Conservation (phyloP, 179 eudicot species). For the Silene noctiflora region DNA sequence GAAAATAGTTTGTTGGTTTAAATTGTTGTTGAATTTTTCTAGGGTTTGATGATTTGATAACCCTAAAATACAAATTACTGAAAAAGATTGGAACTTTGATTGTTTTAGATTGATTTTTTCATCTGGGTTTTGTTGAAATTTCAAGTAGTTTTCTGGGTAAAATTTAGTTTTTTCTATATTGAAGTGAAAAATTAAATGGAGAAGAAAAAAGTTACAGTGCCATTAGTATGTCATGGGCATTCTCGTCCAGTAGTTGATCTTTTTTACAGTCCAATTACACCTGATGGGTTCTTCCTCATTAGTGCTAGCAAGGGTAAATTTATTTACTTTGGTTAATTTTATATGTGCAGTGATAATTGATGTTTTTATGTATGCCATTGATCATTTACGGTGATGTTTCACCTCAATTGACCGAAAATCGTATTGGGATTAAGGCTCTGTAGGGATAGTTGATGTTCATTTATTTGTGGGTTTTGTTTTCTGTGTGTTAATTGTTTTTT, state of each 20-base stretch:
- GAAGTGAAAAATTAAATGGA: constrained; percentile 43
- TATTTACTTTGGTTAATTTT: constrained; percentile 33
- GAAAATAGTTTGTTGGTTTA: neutral
- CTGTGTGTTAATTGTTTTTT: neutral
- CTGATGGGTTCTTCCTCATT: constrained; percentile 81
- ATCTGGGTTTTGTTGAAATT: constrained; percentile 22
- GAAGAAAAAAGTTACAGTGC: constrained; percentile 72
- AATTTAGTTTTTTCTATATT: constrained; percentile 9
- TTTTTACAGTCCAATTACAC: constrained; percentile 88
- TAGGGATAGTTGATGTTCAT: neutral
- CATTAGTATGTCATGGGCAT: constrained; percentile 95
- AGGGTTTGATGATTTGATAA: constrained; percentile 21
- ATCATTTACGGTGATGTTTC: constrained; percentile 46
- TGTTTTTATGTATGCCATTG: constrained; percentile 51
- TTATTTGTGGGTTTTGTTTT: neutral
- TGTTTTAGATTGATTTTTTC: constrained; percentile 9
- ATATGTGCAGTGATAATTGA: constrained; percentile 63
- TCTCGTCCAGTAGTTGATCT: constrained; percentile 94
- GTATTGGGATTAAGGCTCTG: neutral
- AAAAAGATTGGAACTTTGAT: neutral
- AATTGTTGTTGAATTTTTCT: constrained; percentile 24
- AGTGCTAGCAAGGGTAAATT: constrained; percentile 93
- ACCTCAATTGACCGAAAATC: neutral
- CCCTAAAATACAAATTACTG: neutral
- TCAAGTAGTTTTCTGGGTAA: constrained; percentile 17